Conservation (phyloP, 441 rosid species). For the Brassica balearica region DNA sequence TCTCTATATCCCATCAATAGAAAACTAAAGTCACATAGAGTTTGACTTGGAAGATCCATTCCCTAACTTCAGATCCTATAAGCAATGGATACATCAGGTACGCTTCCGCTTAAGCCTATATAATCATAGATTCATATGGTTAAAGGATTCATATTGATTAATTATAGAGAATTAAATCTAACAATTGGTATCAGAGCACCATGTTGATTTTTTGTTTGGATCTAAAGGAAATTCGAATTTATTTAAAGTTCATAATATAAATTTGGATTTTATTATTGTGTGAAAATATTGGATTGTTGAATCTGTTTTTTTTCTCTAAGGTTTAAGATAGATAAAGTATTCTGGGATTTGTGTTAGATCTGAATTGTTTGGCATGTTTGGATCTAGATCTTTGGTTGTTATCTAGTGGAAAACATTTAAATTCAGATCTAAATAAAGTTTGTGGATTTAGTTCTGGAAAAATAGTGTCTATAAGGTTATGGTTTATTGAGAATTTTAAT, state of each 20-base stretch:
- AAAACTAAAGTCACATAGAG: not conserved
- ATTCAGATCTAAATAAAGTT: too few relatives aligned
- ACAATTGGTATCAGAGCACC: not conserved
- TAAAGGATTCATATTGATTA: not conserved
- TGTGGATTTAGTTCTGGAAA: not conserved
- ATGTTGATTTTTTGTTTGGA: not conserved
- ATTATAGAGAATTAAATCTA: not conserved
- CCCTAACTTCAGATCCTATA: not conserved
- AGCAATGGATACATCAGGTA: not conserved
- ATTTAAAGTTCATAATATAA: not conserved
- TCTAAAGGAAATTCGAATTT: not conserved
- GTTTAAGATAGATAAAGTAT: not conserved
- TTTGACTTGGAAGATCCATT: not conserved
- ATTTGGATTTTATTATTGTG: not conserved
- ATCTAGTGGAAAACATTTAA: not conserved
- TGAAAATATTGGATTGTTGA: not conserved
- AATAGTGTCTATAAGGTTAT: not conserved
- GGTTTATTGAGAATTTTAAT: not conserved
- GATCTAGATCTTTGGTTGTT: not conserved
- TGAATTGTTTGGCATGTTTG: not conserved
- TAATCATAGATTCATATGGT: not conserved
- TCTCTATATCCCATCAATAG: not conserved
- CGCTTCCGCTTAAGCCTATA: not conserved
- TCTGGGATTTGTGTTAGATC: not conserved
- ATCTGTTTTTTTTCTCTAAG: not conserved